Conservation (phyloP, 306 rosid genomes). For the Pyrus communis region DNA sequence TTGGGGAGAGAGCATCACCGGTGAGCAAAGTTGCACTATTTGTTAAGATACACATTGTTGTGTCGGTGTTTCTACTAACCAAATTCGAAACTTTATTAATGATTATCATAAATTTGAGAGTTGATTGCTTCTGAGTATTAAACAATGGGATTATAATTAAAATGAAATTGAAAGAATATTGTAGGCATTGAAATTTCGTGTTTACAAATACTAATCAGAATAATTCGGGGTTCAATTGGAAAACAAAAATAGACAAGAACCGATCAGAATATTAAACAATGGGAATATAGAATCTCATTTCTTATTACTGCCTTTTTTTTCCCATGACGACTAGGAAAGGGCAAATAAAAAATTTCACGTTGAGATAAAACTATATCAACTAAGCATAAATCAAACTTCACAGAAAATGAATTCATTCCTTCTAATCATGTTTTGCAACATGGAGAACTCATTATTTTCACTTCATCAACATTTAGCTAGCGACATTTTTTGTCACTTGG, state of each 20-base stretch:
- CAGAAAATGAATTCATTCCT: not conserved
- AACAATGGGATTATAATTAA: not conserved
- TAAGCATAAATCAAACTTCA: not conserved
- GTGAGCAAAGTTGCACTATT: too few relatives aligned
- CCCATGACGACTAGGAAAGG: too few relatives aligned
- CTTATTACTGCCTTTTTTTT: too few relatives aligned
- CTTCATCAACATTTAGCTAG: not conserved
- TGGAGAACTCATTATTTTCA: slow-evolving; percentile 1
- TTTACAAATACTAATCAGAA: too few relatives aligned
- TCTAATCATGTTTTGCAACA: not conserved
- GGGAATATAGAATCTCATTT: not conserved
- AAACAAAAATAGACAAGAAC: not conserved
- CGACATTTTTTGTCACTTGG: slow-evolving; percentile 33
- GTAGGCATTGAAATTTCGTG: too few relatives aligned
- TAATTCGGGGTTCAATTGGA: not conserved
- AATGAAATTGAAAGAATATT: too few relatives aligned
- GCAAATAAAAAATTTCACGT: too few relatives aligned
- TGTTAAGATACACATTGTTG: too few relatives aligned
- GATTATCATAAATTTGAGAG: not conserved
- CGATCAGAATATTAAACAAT: not conserved
- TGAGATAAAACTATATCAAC: not conserved
- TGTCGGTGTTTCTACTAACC: not conserved
- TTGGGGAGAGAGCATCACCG: too few relatives aligned
- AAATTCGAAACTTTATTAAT: not conserved
- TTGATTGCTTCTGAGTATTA: too few relatives aligned